Evolutionary conservation across 768 basidiomycete genomes (phyloP).

Genomic region (Sarcodon sp.): DNA sequence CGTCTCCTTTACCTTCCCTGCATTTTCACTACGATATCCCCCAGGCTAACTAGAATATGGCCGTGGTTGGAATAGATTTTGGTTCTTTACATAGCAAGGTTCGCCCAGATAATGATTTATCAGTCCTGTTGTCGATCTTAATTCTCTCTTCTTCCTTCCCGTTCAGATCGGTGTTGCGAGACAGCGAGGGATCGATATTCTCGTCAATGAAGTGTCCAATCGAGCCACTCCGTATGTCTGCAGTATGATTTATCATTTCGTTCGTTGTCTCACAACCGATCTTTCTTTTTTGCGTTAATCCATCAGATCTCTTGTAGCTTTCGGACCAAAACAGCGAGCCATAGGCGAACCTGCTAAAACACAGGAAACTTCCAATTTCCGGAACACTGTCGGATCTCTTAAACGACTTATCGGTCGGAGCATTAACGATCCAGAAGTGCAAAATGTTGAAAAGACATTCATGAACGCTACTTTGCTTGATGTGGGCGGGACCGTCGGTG

Average conservation of each 20-base stretch:
- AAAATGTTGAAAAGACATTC: conserved; percentile 81
- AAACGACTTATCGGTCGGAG: conserved; percentile 86
- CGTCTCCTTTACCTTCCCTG: not conserved
- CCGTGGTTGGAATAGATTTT: conserved; percentile 93
- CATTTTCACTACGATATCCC: not conserved
- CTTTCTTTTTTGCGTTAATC: not conserved
- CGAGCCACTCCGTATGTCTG: conserved; percentile 81
- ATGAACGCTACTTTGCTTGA: conserved; percentile 82
- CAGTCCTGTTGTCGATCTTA: not conserved
- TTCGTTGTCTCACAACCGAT: not conserved
- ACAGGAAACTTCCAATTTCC: conserved; percentile 95
- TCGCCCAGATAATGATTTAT: conserved; percentile 8
- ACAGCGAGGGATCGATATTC: conserved; percentile 96
- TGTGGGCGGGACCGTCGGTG: conserved; percentile 70
- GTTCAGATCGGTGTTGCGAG: conserved; percentile 86
- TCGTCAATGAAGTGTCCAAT: conserved; percentile 96
- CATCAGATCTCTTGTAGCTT: conserved; percentile 82
- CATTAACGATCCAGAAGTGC: conserved; percentile 67
- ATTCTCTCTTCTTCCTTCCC: conserved; percentile 5
- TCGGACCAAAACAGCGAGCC: conserved; percentile 80
- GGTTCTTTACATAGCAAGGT: conserved; percentile 87
- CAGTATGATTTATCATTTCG: not conserved
- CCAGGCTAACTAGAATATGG: conserved; percentile 32
- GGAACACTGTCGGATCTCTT: conserved; percentile 88
- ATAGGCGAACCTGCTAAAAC: conserved; percentile 97